Percentiles rank a stretch among this genome's conserved stretches.
Evolutionary conservation across 208 protist species (phyloP).

Genomic region (Leishmania mexicana): DNA sequence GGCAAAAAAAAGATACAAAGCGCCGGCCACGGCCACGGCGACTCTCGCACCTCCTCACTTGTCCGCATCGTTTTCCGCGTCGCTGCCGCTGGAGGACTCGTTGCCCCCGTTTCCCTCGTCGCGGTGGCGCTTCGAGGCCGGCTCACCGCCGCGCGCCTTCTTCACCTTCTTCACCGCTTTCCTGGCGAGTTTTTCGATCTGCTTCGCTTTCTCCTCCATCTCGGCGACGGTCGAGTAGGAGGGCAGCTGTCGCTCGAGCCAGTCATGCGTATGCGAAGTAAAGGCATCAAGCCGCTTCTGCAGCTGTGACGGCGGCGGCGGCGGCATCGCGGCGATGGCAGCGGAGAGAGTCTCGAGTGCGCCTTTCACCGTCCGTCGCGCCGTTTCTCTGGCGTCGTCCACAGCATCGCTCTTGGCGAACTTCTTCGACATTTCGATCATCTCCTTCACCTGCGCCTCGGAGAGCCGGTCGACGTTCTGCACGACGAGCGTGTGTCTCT

Average conservation of each 20-base stretch:
- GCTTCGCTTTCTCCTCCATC: slow-evolving; percentile 55
- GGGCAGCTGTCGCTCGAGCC: slow-evolving; percentile 55
- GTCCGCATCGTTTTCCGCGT: not conserved
- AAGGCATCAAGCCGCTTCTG: slow-evolving; percentile 57
- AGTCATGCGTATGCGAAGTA: slow-evolving; percentile 54
- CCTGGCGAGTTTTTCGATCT: slow-evolving; percentile 47
- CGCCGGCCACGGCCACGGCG: not conserved
- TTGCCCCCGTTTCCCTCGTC: slow-evolving; percentile 10
- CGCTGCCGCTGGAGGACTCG: slow-evolving; percentile 26
- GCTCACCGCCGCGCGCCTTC: slow-evolving; percentile 12
- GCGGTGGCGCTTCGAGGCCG: slow-evolving; percentile 24
- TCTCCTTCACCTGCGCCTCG: slow-evolving; percentile 56
- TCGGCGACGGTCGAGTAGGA: slow-evolving; percentile 45
- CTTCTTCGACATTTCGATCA: slow-evolving; percentile 56
- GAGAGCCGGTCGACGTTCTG: slow-evolving; percentile 78
- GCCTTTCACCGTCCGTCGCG: slow-evolving; percentile 27
- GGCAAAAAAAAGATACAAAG: not conserved
- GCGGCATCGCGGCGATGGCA: slow-evolving; percentile 35
- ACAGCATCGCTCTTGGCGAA: slow-evolving; percentile 49
- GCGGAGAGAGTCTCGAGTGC: slow-evolving; percentile 47
- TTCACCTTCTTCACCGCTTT: slow-evolving; percentile 26
- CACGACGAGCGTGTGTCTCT: slow-evolving; percentile 95
- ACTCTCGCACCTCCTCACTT: not conserved
- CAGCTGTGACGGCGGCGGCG: slow-evolving; percentile 49
- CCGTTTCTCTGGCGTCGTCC: slow-evolving; percentile 30